Percentiles rank a stretch among this genome's conserved stretches.
Conservation (phyloP, 805 yeast genomes). For the Cephaloascus albidus region DNA sequence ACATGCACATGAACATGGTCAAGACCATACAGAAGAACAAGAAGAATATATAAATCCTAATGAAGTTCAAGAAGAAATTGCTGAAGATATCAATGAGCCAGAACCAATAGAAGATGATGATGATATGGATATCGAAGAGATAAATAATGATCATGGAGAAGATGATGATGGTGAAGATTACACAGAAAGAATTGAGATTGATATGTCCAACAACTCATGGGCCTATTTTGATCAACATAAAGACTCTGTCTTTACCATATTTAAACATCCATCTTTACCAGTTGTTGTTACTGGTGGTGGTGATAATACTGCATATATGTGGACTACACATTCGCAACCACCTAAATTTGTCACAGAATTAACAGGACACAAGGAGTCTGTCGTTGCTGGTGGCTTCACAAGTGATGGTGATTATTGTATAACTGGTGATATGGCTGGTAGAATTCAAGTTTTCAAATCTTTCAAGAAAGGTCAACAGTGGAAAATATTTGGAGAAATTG, state of each 20-base stretch:
- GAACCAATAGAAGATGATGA: conserved; percentile 25
- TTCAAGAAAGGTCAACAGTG: conserved; percentile 76
- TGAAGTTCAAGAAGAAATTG: conserved; percentile 33
- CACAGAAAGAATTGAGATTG: conserved; percentile 60
- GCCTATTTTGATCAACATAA: conserved; percentile 83
- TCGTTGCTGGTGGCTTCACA: conserved; percentile 76
- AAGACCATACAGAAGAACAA: too few species aligned
- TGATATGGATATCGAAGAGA: conserved; percentile 17
- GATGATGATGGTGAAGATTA: conserved; percentile 29
- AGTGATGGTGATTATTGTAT: conserved; percentile 71
- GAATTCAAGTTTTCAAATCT: conserved; percentile 62
- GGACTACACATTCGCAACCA: conserved; percentile 88
- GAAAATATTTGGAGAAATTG: conserved; percentile 59
- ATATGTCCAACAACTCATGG: conserved; percentile 82
- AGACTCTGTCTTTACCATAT: conserved; percentile 80
- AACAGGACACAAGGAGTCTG: conserved; percentile 80
- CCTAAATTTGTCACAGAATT: conserved; percentile 72
- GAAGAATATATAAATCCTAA: conserved; percentile 24
- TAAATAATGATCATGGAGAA: conserved; percentile 12
- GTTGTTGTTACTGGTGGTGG: conserved; percentile 92
- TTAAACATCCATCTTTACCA: conserved; percentile 78
- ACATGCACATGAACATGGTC: too few species aligned
- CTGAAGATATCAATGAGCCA: conserved; percentile 12
- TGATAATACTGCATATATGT: conserved; percentile 78
- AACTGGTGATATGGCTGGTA: conserved; percentile 95